These are phyloP conservation scores for Pelomyxa schiedti DNA, from an alignment of 78 protist genomes.

Conservation along the genomic window DNA sequence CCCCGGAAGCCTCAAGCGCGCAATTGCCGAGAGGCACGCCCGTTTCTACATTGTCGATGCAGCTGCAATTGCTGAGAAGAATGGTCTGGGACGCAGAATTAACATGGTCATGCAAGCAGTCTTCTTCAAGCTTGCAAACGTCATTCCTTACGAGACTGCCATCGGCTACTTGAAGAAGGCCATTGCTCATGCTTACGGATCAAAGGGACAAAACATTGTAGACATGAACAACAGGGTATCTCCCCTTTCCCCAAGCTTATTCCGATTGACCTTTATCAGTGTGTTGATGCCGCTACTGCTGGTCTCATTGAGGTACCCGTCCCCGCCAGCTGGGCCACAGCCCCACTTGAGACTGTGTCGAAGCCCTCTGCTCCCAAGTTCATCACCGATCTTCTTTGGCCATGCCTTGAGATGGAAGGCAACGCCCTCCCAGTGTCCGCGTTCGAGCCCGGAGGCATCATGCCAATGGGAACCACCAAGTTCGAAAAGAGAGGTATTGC, in stretches of 20 bases:
- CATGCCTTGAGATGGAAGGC: not conserved
- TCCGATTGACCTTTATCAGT: not conserved
- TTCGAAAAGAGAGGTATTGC: constrained; percentile 50
- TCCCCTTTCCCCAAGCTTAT: not conserved
- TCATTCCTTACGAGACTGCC: constrained; percentile 54
- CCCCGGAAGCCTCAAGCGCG: constrained; percentile 16
- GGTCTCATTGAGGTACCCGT: not conserved
- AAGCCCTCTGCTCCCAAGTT: not conserved
- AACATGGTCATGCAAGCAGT: constrained; percentile 64
- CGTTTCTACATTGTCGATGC: constrained; percentile 57
- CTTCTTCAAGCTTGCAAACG: constrained; percentile 56
- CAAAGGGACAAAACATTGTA: constrained; percentile 50
- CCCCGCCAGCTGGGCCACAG: constrained; percentile 14
- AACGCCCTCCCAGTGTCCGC: constrained; percentile 40
- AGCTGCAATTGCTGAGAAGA: constrained; percentile 11
- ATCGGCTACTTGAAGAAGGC: constrained; percentile 33
- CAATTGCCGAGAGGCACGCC: constrained; percentile 29
- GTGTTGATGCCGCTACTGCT: constrained; percentile 21
- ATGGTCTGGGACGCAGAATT: constrained; percentile 26
- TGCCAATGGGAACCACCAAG: constrained; percentile 27
- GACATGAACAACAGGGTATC: constrained; percentile 13
- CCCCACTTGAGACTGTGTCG: not conserved
- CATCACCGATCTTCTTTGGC: not conserved
- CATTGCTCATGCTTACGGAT: constrained; percentile 20
- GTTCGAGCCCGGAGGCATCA: constrained; percentile 14